Conservation (phyloP, 768 basidiomycete species). For the Gymnopilus dilepis region DNA sequence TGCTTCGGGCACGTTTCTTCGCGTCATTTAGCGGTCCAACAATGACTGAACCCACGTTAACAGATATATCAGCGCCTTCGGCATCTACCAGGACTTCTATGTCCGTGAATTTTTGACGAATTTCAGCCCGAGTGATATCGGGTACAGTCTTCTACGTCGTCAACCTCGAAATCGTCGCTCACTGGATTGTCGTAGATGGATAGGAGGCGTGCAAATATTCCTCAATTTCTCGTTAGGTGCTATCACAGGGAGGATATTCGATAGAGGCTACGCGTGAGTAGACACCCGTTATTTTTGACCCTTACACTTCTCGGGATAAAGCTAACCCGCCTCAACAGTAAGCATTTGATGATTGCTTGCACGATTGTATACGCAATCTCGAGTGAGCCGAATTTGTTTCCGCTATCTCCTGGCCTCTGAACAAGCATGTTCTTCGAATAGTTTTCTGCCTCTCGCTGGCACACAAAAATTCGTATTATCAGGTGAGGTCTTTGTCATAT, state of each 20-base stretch:
- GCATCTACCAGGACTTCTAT: conserved; percentile 33
- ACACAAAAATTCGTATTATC: conserved; percentile 37
- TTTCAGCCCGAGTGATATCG: conserved; percentile 30
- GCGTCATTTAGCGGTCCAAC: neutral
- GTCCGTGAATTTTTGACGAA: conserved; percentile 27
- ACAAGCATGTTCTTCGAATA: conserved; percentile 9
- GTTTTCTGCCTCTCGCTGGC: conserved; percentile 39
- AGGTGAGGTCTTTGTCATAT: conserved; percentile 27
- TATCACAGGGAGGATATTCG: conserved; percentile 50
- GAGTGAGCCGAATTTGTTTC: conserved; percentile 21
- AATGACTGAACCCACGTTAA: neutral
- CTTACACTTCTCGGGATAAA: neutral
- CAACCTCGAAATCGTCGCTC: neutral
- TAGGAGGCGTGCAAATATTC: conserved; percentile 57
- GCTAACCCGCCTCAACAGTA: conserved; percentile 13
- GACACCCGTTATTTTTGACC: neutral
- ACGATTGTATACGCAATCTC: conserved; percentile 30
- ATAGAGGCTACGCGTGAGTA: conserved; percentile 34
- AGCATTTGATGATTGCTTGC: conserved; percentile 26
- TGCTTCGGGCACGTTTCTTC: conserved; percentile 41
- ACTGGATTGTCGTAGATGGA: conserved; percentile 37
- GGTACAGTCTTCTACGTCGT: conserved; percentile 15
- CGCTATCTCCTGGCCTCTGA: neutral
- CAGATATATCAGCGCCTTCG: conserved; percentile 33
- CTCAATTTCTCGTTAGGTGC: conserved; percentile 50